Evolutionary conservation across 1,139 yeast species (phyloP).

Genomic region (Wickerhamomyces sp.): DNA sequence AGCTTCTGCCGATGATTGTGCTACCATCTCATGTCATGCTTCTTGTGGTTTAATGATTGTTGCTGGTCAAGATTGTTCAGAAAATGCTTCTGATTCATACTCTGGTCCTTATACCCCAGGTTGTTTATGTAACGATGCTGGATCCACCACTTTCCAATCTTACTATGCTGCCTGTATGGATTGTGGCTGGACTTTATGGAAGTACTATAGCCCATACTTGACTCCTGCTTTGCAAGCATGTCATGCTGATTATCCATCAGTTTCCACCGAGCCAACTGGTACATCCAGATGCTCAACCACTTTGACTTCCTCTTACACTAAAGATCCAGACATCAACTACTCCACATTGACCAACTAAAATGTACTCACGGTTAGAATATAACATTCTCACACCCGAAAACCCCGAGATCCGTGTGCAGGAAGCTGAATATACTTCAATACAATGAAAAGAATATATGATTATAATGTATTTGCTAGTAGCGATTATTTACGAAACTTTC

Average conservation of each 20-base stretch:
- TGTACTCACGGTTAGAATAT: background rate
- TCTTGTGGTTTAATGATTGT: conserved; percentile 12
- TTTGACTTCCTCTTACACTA: conserved; percentile 21
- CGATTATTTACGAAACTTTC: too few species aligned
- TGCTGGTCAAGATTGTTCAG: conserved; percentile 10
- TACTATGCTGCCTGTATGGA: conserved; percentile 23
- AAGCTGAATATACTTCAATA: too few species aligned
- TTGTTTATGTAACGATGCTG: conserved; percentile 21
- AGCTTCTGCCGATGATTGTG: conserved; percentile 18
- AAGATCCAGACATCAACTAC: conserved; percentile 13
- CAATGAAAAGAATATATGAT: too few species aligned
- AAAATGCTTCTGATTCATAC: too few species aligned
- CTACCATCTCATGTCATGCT: conserved; percentile 11
- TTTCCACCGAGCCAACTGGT: conserved; percentile 24
- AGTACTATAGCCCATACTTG: conserved; percentile 23
- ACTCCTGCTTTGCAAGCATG: conserved; percentile 23
- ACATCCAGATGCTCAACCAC: conserved; percentile 16
- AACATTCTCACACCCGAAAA: too few species aligned
- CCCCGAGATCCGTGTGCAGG: too few species aligned
- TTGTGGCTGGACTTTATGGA: conserved; percentile 29
- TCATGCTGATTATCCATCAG: conserved; percentile 4
- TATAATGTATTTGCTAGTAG: too few species aligned
- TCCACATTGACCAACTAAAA: conserved; percentile 5
- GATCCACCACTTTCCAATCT: conserved; percentile 16
- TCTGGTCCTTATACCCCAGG: conserved; percentile 18